Evolutionary conservation across 2,329 filamentous ascomycete genomes (phyloP), one percentile per base, ranked within the genome.

Genomic region (Periconia digitata): DNA sequence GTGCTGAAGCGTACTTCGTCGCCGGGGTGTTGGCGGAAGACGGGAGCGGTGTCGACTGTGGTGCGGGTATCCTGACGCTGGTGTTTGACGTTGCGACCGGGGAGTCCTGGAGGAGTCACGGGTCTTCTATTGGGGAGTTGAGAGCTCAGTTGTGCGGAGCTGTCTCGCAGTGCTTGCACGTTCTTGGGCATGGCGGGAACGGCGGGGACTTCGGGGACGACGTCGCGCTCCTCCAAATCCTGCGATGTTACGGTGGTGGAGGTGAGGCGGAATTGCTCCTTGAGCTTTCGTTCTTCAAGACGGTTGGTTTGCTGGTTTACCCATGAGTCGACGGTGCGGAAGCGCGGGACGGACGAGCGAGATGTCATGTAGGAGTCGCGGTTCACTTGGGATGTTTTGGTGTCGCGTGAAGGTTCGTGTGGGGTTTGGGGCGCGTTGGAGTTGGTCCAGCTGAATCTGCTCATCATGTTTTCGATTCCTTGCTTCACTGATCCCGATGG

Each of bases 311-410:
- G 71, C 38, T 72, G 63, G 45, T 69, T 67, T 12, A 74, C 71
- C 71, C 71, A 74, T 1, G 63, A 68, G 54, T 74, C 67, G 32
- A 74, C 61, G 20, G 71, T 73, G 43, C 71, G 68, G 60, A 72
- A 74, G 23, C 71, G 69, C 1, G 69, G 63, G 6, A 71, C 61
- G 0, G 66, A 71, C 6, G 68, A 70, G 13, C 65, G 64, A 6
- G 58, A 47, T 4, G 70, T 72, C 57, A 71, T 66, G 45, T 67
- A 66, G 48, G 63, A 67, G n/a, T 70, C 68, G 16, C 66, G 66
- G 3, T 55, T 51, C 20, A 62, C 47, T n/a, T 53, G 52, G 8
- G 37, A 3, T 3, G 53, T 56, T 24, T 56, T 51, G 8, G 62
- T 64, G 46, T 70, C 66, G 20, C 60, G 60, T 2, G 45, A 54